These are phyloP conservation scores for Teratosphaeria zuluensis DNA, from an alignment of 2,329 filamentous ascomycete genomes.

Conservation along the genomic window DNA sequence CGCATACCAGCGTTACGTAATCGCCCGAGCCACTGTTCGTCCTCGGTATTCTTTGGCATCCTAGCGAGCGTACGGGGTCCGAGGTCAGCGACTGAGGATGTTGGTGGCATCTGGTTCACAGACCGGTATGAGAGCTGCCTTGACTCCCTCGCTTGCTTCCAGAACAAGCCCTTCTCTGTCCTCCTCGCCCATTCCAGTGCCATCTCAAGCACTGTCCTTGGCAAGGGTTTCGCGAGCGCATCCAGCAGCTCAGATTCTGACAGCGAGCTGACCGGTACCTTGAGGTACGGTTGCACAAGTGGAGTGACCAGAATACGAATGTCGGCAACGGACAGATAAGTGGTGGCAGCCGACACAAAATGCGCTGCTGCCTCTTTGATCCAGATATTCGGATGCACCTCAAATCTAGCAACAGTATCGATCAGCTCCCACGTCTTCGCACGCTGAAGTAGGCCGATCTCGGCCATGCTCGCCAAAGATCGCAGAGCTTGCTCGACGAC, in stretches of 20 bases:
- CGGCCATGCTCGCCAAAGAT: slow-evolving; percentile 78
- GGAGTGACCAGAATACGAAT: slow-evolving; percentile 74
- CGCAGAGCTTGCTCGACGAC: slow-evolving; percentile 86
- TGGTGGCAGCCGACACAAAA: slow-evolving; percentile 69
- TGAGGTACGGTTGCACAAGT: slow-evolving; percentile 71
- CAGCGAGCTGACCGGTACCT: slow-evolving; percentile 58
- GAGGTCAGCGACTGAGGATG: slow-evolving; percentile 48
- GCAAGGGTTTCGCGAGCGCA: slow-evolving; percentile 69
- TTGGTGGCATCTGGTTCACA: slow-evolving; percentile 45
- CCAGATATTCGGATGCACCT: slow-evolving; percentile 92
- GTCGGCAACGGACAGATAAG: slow-evolving; percentile 69
- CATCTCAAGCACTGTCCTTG: slow-evolving; percentile 73
- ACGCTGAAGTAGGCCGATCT: slow-evolving; percentile 76
- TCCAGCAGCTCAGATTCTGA: slow-evolving; percentile 69
- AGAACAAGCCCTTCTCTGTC: slow-evolving; percentile 72
- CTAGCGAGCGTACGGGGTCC: slow-evolving; percentile 51
- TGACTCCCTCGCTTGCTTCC: slow-evolving; percentile 65
- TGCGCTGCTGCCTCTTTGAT: slow-evolving; percentile 81
- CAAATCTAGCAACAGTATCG: slow-evolving; percentile 71
- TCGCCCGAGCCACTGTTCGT: slow-evolving; percentile 84
- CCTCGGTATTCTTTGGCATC: slow-evolving; percentile 73
- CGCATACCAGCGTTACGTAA: slow-evolving; percentile 75
- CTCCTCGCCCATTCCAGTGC: slow-evolving; percentile 66
- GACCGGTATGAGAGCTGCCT: slow-evolving; percentile 50
- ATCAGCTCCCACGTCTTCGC: slow-evolving; percentile 80